phyloP scores from a whole-genome alignment of 108 stramenopile species.

The Cyclotella kingstonii region DNA sequence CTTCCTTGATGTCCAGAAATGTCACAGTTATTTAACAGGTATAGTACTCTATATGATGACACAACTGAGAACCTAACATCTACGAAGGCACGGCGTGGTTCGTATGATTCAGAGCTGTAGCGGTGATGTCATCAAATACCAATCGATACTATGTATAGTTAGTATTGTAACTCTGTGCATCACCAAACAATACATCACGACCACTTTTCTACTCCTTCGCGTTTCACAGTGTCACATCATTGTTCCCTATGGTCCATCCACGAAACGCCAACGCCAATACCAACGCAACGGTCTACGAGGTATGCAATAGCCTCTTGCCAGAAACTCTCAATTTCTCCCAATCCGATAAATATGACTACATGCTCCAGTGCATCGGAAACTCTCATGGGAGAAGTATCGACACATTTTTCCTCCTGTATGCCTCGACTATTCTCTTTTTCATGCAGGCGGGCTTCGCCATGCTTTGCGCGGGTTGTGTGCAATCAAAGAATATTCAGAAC shows the following conservation, averaged over 20 bases:
- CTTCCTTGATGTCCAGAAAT: too few relatives aligned
- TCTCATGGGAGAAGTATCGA: slow-evolving; percentile 18
- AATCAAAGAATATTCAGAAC: slow-evolving; percentile 86
- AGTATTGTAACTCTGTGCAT: too few relatives aligned
- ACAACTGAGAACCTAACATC: too few relatives aligned
- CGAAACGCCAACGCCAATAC: slow-evolving; percentile 13
- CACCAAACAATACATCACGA: neutral
- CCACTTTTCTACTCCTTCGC: neutral
- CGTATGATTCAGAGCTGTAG: too few relatives aligned
- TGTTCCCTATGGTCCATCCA: neutral
- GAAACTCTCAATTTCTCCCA: neutral
- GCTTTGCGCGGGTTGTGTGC: slow-evolving; percentile 85
- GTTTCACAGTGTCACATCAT: neutral
- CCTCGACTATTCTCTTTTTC: slow-evolving; percentile 75
- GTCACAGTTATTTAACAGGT: too few relatives aligned
- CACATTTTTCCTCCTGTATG: slow-evolving; percentile 68
- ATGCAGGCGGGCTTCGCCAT: slow-evolving; percentile 85
- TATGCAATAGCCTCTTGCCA: slow-evolving; percentile 2
- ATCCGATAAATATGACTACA: slow-evolving; percentile 1
- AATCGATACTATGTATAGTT: too few relatives aligned
- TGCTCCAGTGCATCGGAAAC: slow-evolving; percentile 20
- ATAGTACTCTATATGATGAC: too few relatives aligned
- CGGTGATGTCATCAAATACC: too few relatives aligned
- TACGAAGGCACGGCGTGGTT: too few relatives aligned
- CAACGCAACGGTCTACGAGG: slow-evolving; percentile 9